Evolutionary conservation across 164 flowering plant genomes (phyloP), one percentile per base, ranked within the genome.

Genomic region (Annona squamosa): DNA sequence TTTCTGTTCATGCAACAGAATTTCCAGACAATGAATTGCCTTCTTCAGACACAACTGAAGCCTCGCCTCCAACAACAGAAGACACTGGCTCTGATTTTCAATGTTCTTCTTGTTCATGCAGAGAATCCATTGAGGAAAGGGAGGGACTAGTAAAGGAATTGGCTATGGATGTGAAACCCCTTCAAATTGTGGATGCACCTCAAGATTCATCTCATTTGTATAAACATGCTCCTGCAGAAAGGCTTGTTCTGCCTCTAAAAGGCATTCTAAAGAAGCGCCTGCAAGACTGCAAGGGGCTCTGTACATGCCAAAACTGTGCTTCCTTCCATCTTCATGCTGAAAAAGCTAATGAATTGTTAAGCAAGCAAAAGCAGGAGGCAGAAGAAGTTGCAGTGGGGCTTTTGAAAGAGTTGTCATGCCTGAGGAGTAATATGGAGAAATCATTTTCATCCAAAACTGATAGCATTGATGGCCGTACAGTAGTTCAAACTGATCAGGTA

Each of bases 321-420:
- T 85, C 92, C 3, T 88, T 87, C 76, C 86, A 87, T 19, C 87
- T 89, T 19, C 82, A 92, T 82, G 91, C 92, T 17, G 92, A 88
- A 46, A 87, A 82, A 71, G 81, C 94, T 69, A 89, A 86, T 77
- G 91, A 90, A 59, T 92, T 90, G 76, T 90, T 92, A 16, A 83
- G 81, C 71, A 89, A 83, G 77, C 97, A 89, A 81, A 76, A 90
- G 88, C 86, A 78, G 70, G 89, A 90, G 79, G 84, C 93, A 63
- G 90, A 86, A 81, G 89, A 86, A 79, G 82, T 91, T 41, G 83
- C 87, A 10, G 63, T 52, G 67, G 85, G 75, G 16, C 79, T 91
- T 73, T 83, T 85, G 71, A 80, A 83, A 66, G 91, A 92, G 73
- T 70, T 92, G 61, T 75, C 88, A 46, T 44, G 48, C 52, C 69